Evolutionary conservation across 2,329 filamentous ascomycete species (phyloP).

Genomic region (Cryphonectria radicalis): DNA sequence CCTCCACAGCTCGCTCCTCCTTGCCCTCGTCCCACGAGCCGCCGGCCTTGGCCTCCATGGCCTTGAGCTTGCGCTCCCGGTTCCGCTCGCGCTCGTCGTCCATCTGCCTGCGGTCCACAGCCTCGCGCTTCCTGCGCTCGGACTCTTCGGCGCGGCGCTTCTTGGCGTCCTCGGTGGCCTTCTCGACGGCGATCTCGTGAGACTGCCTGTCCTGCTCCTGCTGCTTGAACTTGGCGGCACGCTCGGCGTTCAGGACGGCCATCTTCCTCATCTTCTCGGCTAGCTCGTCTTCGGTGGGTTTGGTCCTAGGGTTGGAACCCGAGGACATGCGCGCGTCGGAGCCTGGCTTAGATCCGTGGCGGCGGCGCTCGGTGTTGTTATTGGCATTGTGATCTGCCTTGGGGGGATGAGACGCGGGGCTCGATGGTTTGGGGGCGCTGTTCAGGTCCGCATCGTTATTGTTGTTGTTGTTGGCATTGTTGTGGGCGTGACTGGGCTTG

Average conservation of each 20-base stretch:
- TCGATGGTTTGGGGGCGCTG: slow-evolving; percentile 26
- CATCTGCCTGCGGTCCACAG: slow-evolving; percentile 55
- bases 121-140: slow-evolving; percentile 54
- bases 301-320: slow-evolving; percentile 62
- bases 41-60: slow-evolving; percentile 57
- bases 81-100: slow-evolving; percentile 66
- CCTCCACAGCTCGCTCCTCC: slow-evolving; percentile 45
- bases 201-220: slow-evolving; percentile 61
- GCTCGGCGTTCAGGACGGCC: slow-evolving; percentile 62
- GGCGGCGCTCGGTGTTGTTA: slow-evolving; percentile 35
- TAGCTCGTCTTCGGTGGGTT: slow-evolving; percentile 63
- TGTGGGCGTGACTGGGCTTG: slow-evolving; percentile 21
- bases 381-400: slow-evolving; percentile 7
- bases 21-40: slow-evolving; percentile 65
- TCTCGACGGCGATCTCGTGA: slow-evolving; percentile 58
- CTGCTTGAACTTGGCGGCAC: slow-evolving; percentile 62
- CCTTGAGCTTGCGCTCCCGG: slow-evolving; percentile 63
- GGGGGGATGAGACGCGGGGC: slow-evolving; percentile 31
- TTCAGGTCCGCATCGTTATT: slow-evolving; percentile 25
- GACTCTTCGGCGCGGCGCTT: slow-evolving; percentile 57
- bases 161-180: slow-evolving; percentile 59
- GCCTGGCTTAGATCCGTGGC: slow-evolving; percentile 37
- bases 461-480: slow-evolving; percentile 17
- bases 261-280: slow-evolving; percentile 64
- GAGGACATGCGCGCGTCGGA: slow-evolving; percentile 53